These are phyloP conservation scores for Hemileia vastatrix DNA, from an alignment of 1,284 basidiomycete genomes.

Conservation along the genomic window DNA sequence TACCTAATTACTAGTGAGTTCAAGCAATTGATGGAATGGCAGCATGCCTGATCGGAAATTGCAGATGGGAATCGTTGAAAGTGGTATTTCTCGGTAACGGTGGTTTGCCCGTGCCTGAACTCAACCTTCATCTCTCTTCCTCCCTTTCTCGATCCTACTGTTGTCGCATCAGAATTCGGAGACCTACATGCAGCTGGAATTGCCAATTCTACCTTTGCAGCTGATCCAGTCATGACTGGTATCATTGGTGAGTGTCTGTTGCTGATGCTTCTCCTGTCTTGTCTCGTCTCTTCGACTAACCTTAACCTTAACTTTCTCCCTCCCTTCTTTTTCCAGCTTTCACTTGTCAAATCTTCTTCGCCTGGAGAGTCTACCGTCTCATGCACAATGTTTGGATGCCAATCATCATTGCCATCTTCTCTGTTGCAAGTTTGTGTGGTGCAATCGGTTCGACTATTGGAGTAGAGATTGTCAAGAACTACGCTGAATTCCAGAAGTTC, in stretches of 20 bases:
- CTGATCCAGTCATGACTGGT: slow-evolving; percentile 35
- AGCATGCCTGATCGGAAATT: too few relatives aligned
- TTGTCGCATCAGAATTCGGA: not conserved
- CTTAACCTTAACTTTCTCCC: not conserved
- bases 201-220: slow-evolving; percentile 5
- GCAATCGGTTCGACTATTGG: slow-evolving; percentile 36
- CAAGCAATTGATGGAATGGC: too few relatives aligned
- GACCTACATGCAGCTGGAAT: slow-evolving; percentile 2
- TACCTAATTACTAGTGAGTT: too few relatives aligned
- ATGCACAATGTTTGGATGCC: slow-evolving; percentile 31
- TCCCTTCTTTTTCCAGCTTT: slow-evolving; percentile 24
- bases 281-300: not conserved
- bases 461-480: slow-evolving; percentile 32
- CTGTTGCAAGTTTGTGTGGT: slow-evolving; percentile 29
- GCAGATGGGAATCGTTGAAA: too few relatives aligned
- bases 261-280: not conserved
- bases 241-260: slow-evolving; percentile 24
- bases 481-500: slow-evolving; percentile 35
- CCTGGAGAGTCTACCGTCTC: slow-evolving; percentile 36
- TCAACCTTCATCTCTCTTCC: not conserved
- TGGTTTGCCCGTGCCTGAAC: not conserved
- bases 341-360: slow-evolving; percentile 37
- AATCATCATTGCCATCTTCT: slow-evolving; percentile 27
- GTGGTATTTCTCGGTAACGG: too few relatives aligned
- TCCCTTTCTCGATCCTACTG: not conserved